phyloP scores from a whole-genome alignment of 2,329 filamentous ascomycete species.

The Ophiostoma angusticollis region DNA sequence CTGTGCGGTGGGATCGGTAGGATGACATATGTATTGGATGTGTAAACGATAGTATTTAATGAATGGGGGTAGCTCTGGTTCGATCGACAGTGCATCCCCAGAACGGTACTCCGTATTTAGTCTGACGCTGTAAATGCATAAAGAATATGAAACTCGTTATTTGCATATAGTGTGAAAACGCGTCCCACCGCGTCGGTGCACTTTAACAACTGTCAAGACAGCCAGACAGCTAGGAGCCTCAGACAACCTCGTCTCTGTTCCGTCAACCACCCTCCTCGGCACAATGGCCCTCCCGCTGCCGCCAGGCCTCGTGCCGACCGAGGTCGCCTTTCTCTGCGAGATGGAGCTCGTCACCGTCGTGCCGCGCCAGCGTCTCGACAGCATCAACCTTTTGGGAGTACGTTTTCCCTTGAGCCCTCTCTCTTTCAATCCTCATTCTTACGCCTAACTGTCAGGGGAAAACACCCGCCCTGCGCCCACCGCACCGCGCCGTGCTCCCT shows the following conservation, averaged over 20 bases:
- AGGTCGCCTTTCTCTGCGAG: constrained; percentile 90
- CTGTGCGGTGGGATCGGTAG: constrained; percentile 5
- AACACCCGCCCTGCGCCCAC: constrained; percentile 64
- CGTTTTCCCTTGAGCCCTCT: constrained; percentile 25
- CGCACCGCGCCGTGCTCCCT: constrained; percentile 65
- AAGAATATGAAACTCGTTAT: too few species aligned
- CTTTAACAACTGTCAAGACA: too few species aligned
- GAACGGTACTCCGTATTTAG: too few species aligned
- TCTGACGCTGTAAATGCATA: too few species aligned
- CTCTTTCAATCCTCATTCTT: constrained; percentile 8
- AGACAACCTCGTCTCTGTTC: too few species aligned
- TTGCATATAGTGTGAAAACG: too few species aligned
- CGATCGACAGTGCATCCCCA: too few species aligned
- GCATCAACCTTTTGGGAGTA: constrained; percentile 74
- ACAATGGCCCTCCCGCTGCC: constrained; percentile 40
- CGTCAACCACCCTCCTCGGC: too few species aligned
- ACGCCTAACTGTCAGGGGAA: constrained; percentile 46
- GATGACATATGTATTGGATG: background rate
- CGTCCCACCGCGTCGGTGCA: too few species aligned
- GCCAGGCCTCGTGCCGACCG: constrained; percentile 58
- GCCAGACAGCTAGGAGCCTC: too few species aligned
- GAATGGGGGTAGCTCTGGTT: too few species aligned
- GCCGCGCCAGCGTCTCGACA: constrained; percentile 79
- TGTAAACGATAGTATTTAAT: background rate
- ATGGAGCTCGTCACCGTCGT: constrained; percentile 94